Base-by-base conservation (phyloP, 139 green algal species). In the Chlamydomonas applanata region DNA sequence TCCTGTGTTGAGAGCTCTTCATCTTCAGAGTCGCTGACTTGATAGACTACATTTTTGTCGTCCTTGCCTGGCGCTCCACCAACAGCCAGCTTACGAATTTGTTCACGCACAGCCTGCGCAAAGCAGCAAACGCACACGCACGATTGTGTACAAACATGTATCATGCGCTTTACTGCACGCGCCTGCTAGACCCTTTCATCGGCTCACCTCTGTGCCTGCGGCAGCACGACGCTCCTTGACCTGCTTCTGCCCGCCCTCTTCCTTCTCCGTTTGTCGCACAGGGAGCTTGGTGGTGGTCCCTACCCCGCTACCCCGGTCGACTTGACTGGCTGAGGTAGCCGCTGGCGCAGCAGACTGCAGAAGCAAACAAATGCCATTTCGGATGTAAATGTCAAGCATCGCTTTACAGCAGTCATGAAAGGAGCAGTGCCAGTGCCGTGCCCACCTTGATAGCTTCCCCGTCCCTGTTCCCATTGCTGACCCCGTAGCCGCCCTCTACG, bases 21-120 rank as follows among this genome's bases (percentile, higher is more conserved):
- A 60, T 91, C 86, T 2, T 91, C 88, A 22, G 78, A 87, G 71
- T 89, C 85, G 62, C 81, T 88, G 67, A 90, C 85, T 32, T 80
- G 77, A 27, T 89, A 84, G 35, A 85, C 63, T 27, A 69, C 71
- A 27, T 69, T 46, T 13, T 76, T 73, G 29, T 82, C 75, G 22
- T 85, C 82, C 22, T 87, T 79, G 4, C 59, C 72, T 60, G 75
- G 59, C 33, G 75, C 75, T 3, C 78, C 81, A 35, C 82, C 84
- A 25, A 87, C 82, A 25, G 82, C 81, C 56, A 88, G 73, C 80
- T 89, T 89, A 0, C 84, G 67, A 60, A 91, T 88, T 76, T 91
- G 80, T 24, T 90, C 84, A 4, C 83, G 63, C 17, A 91, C 79
- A 9, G 83, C 82, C 85, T 90, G 82, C 35, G 67, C 29, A 68